Percentiles rank a stretch among this genome's conserved stretches.
Conservation (phyloP, 2,329 filamentous ascomycete species). For the Hypoxylon sp. region DNA sequence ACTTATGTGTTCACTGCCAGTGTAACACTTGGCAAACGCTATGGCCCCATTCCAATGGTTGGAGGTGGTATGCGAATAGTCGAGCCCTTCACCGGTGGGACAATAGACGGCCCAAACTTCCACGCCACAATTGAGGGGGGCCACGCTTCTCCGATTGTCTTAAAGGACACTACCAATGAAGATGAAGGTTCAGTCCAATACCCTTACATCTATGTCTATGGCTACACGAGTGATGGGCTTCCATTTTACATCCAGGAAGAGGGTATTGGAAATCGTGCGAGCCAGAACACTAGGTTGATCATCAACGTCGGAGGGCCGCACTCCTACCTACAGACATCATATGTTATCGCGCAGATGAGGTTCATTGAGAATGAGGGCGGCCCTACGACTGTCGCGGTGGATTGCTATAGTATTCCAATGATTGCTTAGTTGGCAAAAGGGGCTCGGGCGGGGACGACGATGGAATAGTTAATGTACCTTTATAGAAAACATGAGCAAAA, state of each 20-base stretch:
- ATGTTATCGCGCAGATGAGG: conserved; percentile 13
- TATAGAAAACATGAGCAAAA: neutral
- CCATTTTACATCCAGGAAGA: conserved; percentile 21
- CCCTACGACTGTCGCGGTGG: conserved; percentile 11
- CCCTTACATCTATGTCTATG: conserved; percentile 20
- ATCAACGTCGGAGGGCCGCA: conserved; percentile 17
- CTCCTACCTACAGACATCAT: conserved; percentile 8
- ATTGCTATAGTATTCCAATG: conserved; percentile 16
- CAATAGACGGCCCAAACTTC: conserved; percentile 18
- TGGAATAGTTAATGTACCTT: neutral
- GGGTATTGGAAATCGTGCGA: conserved; percentile 7
- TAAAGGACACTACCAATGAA: conserved; percentile 9
- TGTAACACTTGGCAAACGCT: conserved; percentile 13
- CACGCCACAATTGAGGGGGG: conserved; percentile 16
- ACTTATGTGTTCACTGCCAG: conserved; percentile 12
- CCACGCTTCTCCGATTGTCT: conserved; percentile 7
- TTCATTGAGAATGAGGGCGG: conserved; percentile 11
- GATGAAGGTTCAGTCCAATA: conserved; percentile 5
- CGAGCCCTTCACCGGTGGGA: conserved; percentile 6
- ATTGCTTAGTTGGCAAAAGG: neutral
- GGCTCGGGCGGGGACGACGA: neutral
- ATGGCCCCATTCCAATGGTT: conserved; percentile 14
- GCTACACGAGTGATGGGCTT: conserved; percentile 8
- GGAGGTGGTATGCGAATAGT: conserved; percentile 12
- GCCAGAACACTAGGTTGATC: conserved; percentile 14